phyloP scores from a whole-genome alignment of 139 green algal genomes.

The Chlorella sp. region DNA sequence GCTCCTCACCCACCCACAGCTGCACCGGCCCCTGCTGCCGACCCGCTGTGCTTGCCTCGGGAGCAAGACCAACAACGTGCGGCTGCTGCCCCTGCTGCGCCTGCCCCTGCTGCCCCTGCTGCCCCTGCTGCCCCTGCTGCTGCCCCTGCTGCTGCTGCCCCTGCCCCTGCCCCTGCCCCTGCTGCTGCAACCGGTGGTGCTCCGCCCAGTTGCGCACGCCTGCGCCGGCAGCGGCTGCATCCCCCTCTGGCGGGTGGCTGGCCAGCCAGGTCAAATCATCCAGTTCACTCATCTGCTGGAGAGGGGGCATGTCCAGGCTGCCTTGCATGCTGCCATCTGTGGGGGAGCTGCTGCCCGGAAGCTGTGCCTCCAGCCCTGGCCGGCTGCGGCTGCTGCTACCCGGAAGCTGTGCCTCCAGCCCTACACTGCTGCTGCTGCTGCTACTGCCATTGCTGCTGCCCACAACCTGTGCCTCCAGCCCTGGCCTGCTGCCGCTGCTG shows the following conservation, averaged over 20 bases:
- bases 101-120: not conserved
- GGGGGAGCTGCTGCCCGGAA: not conserved
- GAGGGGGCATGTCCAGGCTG: constrained; percentile 11
- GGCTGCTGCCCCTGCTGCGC: not conserved
- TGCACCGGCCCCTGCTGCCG: constrained; percentile 3
- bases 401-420: not conserved
- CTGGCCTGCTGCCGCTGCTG: not conserved
- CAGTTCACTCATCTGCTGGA: not conserved
- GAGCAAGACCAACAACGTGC: not conserved
- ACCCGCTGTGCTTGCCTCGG: not conserved
- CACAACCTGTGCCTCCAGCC: not conserved
- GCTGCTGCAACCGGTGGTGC: not conserved
- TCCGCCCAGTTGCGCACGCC: not conserved
- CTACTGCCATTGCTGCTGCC: not conserved
- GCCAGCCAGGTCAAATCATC: constrained; percentile 43
- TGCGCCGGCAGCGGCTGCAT: not conserved
- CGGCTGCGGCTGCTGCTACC: not conserved
- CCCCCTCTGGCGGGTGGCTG: constrained; percentile 19
- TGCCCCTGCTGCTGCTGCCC: not conserved
- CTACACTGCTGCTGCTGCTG: not conserved
- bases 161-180: not conserved
- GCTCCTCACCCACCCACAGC: constrained; percentile 29
- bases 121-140: not conserved
- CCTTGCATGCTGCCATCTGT: not conserved
- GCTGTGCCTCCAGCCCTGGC: not conserved